phyloP scores from a whole-genome alignment of 106 monocot species.

The Xerophyta viscosa region DNA sequence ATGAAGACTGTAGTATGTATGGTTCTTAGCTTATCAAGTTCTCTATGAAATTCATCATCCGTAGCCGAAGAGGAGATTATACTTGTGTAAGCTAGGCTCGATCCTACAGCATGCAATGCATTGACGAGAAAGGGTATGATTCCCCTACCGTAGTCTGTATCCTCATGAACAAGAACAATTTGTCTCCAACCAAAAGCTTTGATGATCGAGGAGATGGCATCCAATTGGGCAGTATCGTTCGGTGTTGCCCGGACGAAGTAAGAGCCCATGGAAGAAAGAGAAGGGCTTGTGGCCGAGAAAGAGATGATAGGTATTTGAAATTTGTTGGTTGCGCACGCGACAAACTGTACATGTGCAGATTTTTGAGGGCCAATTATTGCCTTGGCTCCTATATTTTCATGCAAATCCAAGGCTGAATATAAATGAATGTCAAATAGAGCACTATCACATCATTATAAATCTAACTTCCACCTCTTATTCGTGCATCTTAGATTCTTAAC shows the following conservation, averaged over 20 bases:
- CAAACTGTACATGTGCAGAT: slow-evolving; percentile 50
- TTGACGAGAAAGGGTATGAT: slow-evolving; percentile 53
- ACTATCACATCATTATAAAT: too few relatives aligned
- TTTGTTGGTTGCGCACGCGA: slow-evolving; percentile 48
- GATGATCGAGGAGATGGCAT: slow-evolving; percentile 55
- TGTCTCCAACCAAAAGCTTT: slow-evolving; percentile 54
- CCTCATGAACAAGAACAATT: slow-evolving; percentile 55
- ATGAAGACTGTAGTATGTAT: slow-evolving; percentile 59
- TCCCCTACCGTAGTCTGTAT: slow-evolving; percentile 39
- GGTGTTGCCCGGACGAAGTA: slow-evolving; percentile 56
- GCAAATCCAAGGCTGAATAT: slow-evolving; percentile 55
- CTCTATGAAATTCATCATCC: slow-evolving; percentile 17
- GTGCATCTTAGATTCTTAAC: too few relatives aligned
- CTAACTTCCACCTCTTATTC: too few relatives aligned
- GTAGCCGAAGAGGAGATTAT: slow-evolving; percentile 28
- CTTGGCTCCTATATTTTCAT: slow-evolving; percentile 53
- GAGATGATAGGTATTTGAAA: slow-evolving; percentile 61
- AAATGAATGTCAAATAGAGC: too few relatives aligned
- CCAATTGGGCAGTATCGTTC: slow-evolving; percentile 48
- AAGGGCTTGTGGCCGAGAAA: slow-evolving; percentile 61
- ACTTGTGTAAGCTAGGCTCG: slow-evolving; percentile 32
- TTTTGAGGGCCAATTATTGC: slow-evolving; percentile 75
- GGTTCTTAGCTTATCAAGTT: slow-evolving; percentile 31
- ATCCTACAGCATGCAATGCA: slow-evolving; percentile 27
- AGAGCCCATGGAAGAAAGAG: slow-evolving; percentile 19